Evolutionary conservation across 176 grass and related monocot genomes (phyloP).

Genomic region (Oryza glaberrima): DNA sequence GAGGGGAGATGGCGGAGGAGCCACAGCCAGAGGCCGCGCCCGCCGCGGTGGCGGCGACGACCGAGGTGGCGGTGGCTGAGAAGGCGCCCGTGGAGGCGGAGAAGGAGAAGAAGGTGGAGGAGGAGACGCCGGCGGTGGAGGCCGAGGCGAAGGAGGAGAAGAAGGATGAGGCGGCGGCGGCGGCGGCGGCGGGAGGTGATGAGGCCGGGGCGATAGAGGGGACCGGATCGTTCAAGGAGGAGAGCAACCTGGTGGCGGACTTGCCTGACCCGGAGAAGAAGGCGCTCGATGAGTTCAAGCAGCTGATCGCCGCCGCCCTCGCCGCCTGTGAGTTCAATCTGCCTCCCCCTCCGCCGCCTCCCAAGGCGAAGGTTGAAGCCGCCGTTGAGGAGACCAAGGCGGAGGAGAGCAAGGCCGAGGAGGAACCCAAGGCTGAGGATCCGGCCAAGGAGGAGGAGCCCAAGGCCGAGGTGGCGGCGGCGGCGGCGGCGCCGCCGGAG

Average conservation of each 20-base stretch:
- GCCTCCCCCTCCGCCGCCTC: conserved; percentile 56
- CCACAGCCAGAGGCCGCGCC: conserved; percentile 49
- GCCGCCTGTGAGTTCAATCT: conserved; percentile 78
- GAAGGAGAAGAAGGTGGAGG: conserved; percentile 45
- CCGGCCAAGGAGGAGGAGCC: conserved; percentile 24
- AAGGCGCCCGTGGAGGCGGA: conserved; percentile 37
- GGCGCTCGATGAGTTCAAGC: conserved; percentile 88
- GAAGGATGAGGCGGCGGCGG: conserved; percentile 40
- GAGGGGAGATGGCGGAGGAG: conserved; percentile 73
- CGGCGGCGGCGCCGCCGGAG: conserved; percentile 19
- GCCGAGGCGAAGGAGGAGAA: conserved; percentile 14
- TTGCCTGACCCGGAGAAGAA: conserved; percentile 82
- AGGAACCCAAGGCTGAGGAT: conserved; percentile 8
- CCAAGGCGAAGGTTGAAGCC: conserved; percentile 51
- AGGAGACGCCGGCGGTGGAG: background rate
- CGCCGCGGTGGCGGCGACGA: conserved; percentile 18
- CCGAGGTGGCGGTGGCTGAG: conserved; percentile 55
- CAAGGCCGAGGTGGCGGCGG: conserved; percentile 12
- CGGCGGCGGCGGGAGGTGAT: conserved; percentile 36
- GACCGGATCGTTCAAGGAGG: conserved; percentile 84
- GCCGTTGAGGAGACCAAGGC: conserved; percentile 47
- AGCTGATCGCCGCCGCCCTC: conserved; percentile 70
- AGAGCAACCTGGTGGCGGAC: conserved; percentile 84
- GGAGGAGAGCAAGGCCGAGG: conserved; percentile 47
- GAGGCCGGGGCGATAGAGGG: conserved; percentile 38